Conservation (phyloP, 805 yeast species). For the Starmerella kuoi region DNA sequence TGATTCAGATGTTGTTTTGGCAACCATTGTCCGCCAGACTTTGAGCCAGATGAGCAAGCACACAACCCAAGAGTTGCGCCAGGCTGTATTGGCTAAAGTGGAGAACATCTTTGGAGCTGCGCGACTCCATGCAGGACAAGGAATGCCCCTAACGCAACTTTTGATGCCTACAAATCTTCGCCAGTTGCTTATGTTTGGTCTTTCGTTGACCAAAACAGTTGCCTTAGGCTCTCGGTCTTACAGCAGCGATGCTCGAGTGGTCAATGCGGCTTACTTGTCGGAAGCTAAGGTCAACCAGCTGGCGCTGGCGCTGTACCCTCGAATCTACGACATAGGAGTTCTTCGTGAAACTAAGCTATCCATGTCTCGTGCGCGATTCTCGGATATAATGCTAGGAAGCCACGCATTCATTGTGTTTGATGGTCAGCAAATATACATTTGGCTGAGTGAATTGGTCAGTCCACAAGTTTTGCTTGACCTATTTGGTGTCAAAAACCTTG, state of each 20-base stretch:
- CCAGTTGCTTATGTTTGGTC: conserved; percentile 52
- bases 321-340: conserved; percentile 30
- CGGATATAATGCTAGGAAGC: conserved; percentile 32
- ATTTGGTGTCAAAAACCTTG: conserved; percentile 41
- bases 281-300: conserved; percentile 45
- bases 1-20: conserved; percentile 57
- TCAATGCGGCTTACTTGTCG: conserved; percentile 40
- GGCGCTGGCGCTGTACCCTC: conserved; percentile 64
- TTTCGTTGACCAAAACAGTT: conserved; percentile 57
- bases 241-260: conserved; percentile 49
- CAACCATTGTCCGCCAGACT: conserved; percentile 42
- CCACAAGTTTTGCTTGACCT: conserved; percentile 52
- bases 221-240: conserved; percentile 44
- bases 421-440: conserved; percentile 33
- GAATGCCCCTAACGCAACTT: conserved; percentile 44
- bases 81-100: conserved; percentile 41
- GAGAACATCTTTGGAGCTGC: conserved; percentile 49
- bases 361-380: conserved; percentile 26
- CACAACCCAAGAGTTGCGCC: conserved; percentile 31
- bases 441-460: conserved; percentile 33
- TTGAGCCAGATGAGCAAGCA: conserved; percentile 30
- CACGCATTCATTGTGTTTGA: conserved; percentile 70
- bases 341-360: not conserved
- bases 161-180: conserved; percentile 72
- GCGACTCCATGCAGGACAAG: conserved; percentile 34